phyloP scores from a whole-genome alignment of 2,329 filamentous ascomycete genomes.

The Aspergillus texensis region DNA sequence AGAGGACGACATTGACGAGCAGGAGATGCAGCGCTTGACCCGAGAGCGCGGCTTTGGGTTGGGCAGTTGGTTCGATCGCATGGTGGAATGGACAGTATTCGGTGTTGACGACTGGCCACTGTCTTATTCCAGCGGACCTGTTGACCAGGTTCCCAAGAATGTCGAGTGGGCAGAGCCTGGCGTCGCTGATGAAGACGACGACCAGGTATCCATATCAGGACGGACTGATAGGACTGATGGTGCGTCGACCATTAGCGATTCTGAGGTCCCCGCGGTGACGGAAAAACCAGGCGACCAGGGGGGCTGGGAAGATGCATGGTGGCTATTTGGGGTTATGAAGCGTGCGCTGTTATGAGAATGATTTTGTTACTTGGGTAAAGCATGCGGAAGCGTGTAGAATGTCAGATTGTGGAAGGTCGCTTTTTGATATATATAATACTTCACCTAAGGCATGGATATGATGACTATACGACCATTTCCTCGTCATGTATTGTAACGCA shows the following conservation, averaged over 20 bases:
- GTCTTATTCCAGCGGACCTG: conserved; percentile 8
- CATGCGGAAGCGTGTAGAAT: not conserved
- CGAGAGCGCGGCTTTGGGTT: conserved; percentile 57
- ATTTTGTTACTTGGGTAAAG: not conserved
- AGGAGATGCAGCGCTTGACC: conserved; percentile 56
- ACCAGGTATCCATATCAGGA: conserved; percentile 11
- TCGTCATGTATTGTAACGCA: not conserved
- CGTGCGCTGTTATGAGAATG: conserved; percentile 32
- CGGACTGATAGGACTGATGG: conserved; percentile 27
- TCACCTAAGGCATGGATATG: not conserved
- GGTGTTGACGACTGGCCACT: conserved; percentile 51
- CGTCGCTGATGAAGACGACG: conserved; percentile 4
- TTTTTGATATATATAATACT: not conserved
- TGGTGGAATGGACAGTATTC: conserved; percentile 62
- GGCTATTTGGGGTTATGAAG: conserved; percentile 58
- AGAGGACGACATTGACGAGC: conserved; percentile 50
- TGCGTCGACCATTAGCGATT: conserved; percentile 30
- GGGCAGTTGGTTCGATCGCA: conserved; percentile 58
- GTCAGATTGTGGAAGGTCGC: not conserved
- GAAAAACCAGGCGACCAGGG: conserved; percentile 45
- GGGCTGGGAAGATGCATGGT: conserved; percentile 62
- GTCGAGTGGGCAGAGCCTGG: conserved; percentile 1
- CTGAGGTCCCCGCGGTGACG: conserved; percentile 25
- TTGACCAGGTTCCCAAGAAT: conserved; percentile 1
- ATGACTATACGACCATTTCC: not conserved